A percentile compares a stretch with the other conserved stretches of the same genome.
Conservation (phyloP, 805 yeast species). For the Yamadazyma scolyti region DNA sequence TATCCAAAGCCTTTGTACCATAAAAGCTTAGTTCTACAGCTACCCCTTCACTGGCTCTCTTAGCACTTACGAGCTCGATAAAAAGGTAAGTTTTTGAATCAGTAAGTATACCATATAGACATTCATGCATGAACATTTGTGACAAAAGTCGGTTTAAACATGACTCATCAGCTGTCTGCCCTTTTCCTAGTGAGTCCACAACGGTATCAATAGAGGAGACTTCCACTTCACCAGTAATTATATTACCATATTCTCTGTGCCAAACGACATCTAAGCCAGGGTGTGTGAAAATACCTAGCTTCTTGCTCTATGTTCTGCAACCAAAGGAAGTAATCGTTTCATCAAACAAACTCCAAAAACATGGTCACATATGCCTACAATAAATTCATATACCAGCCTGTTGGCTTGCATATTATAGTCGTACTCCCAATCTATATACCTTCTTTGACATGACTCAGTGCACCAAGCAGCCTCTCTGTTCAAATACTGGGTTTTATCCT, state of each 20-base stretch:
- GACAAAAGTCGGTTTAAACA: background rate
- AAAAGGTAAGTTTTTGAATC: background rate
- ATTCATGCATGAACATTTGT: background rate
- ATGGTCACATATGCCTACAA: too few relatives aligned
- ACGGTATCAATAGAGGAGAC: background rate
- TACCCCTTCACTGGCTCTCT: background rate
- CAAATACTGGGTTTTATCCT: too few relatives aligned
- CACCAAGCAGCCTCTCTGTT: too few relatives aligned
- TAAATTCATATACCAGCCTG: too few relatives aligned
- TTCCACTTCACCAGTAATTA: background rate
- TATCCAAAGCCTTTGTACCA: background rate
- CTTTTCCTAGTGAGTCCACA: background rate
- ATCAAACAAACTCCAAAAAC: too few relatives aligned
- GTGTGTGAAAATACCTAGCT: too few relatives aligned
- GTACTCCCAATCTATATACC: too few relatives aligned
- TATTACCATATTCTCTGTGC: background rate
- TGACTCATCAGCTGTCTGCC: background rate
- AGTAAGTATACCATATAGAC: background rate
- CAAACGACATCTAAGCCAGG: background rate
- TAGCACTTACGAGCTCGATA: background rate
- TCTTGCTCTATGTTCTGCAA: too few relatives aligned
- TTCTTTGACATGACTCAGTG: too few relatives aligned
- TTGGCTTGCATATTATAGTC: too few relatives aligned
- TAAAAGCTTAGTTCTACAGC: background rate
- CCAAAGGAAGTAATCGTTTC: too few relatives aligned